These are phyloP conservation scores for Solioccasus polychromus DNA, from an alignment of 768 basidiomycete species.

Conservation along the genomic window DNA sequence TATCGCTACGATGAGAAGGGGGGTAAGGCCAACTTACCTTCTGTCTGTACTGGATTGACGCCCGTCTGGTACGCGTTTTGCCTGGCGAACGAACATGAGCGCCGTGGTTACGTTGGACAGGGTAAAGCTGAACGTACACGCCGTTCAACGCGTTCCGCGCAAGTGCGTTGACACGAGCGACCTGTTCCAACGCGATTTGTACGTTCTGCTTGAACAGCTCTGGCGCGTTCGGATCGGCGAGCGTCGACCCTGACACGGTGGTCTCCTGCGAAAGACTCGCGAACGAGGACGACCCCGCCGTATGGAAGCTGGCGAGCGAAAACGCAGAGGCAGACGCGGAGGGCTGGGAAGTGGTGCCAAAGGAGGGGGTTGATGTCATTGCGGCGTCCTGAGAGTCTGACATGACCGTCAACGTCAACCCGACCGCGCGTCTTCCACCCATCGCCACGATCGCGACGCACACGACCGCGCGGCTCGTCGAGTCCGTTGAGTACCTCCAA, in stretches of 20 bases:
- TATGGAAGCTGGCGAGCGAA: conserved; percentile 17
- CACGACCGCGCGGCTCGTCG: conserved; percentile 37
- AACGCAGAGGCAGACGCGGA: conserved; percentile 14
- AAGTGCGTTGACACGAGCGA: conserved; percentile 45
- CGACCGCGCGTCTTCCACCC: conserved; percentile 47
- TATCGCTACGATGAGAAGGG: too few relatives aligned
- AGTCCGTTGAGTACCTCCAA: conserved; percentile 49
- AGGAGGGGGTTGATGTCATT: conserved; percentile 1
- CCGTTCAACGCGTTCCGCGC: conserved; percentile 48
- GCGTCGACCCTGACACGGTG: conserved; percentile 7
- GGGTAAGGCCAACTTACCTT: too few relatives aligned
- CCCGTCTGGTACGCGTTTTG: conserved; percentile 61
- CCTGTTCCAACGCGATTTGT: conserved; percentile 44
- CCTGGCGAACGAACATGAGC: conserved; percentile 29
- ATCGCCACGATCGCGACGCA: conserved; percentile 42
- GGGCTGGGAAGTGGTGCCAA: conserved; percentile 6
- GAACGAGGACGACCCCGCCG: conserved; percentile 17
- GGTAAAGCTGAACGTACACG: conserved; percentile 42
- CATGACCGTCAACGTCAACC: not conserved
- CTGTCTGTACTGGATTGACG: conserved; percentile 51
- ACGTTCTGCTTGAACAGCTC: conserved; percentile 62
- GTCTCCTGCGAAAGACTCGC: conserved; percentile 29
- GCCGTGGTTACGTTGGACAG: too few relatives aligned
- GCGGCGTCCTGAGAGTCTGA: too few relatives aligned
- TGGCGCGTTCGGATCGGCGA: conserved; percentile 54